Evolutionary conservation across 495 filamentous ascomycete genomes (phyloP).

Genomic region (Trichoderma reesei): DNA sequence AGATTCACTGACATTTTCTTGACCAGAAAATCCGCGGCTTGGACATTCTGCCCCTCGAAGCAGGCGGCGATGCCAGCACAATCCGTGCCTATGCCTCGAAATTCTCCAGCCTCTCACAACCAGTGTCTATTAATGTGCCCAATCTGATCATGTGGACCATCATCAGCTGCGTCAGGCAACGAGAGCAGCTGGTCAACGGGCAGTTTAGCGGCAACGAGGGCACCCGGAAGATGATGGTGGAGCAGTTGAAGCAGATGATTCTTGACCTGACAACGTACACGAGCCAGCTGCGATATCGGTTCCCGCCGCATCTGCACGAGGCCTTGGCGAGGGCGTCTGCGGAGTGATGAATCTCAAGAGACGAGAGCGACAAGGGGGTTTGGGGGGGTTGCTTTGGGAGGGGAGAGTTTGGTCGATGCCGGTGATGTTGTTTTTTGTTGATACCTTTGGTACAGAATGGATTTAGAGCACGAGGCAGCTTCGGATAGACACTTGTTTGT

Average conservation of each 20-base stretch:
- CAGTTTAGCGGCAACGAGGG: constrained; percentile 66
- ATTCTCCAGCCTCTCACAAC: constrained; percentile 63
- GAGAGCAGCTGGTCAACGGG: constrained; percentile 52
- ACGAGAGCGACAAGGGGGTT: neutral
- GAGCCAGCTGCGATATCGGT: constrained; percentile 81
- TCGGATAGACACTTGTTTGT: neutral
- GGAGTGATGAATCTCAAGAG: constrained; percentile 34
- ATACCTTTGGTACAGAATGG: neutral
- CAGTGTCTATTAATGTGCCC: constrained; percentile 76
- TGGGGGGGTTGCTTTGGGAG: neutral
- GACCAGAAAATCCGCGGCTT: constrained; percentile 60
- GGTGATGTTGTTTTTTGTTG: neutral
- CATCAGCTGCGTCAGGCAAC: constrained; percentile 64
- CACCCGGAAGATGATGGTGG: constrained; percentile 52
- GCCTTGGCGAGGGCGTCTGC: constrained; percentile 65
- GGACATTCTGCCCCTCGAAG: constrained; percentile 66
- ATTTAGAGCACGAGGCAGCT: neutral
- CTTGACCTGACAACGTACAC: constrained; percentile 91
- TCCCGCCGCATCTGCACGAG: constrained; percentile 65
- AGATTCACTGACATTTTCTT: constrained; percentile 12
- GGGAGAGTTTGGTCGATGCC: too few relatives aligned
- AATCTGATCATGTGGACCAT: constrained; percentile 91
- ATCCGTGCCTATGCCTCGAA: constrained; percentile 68
- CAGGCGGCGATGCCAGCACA: constrained; percentile 55
- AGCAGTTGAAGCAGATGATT: constrained; percentile 61